phyloP scores from a whole-genome alignment of 352 stramenopile genomes.

The Phytopythium boreale region DNA sequence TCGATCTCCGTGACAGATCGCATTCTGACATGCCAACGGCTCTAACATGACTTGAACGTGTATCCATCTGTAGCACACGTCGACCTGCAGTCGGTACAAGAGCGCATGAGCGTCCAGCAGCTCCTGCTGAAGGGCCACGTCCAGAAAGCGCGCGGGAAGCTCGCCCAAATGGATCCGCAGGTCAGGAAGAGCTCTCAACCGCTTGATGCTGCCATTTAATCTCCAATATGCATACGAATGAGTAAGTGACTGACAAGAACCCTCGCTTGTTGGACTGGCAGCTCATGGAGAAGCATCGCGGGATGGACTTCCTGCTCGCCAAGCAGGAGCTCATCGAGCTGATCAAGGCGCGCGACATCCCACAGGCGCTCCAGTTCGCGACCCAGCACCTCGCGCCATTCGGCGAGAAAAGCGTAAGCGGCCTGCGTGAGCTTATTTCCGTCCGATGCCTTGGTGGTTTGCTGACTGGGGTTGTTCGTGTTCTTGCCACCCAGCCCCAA shows the following conservation, averaged over 20 bases:
- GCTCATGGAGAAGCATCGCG: conserved; percentile 55
- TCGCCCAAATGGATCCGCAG: conserved; percentile 47
- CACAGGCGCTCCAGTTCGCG: conserved; percentile 66
- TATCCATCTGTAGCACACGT: conserved; percentile 40
- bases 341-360: conserved; percentile 63
- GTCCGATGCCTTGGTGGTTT: not conserved
- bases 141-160: conserved; percentile 51
- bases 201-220: too few species aligned
- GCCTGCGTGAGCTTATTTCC: not conserved
- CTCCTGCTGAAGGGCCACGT: conserved; percentile 61
- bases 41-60: not conserved
- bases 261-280: conserved; percentile 4
- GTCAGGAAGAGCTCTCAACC: conserved; percentile 10
- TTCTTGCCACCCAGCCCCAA: conserved; percentile 32
- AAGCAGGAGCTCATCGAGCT: conserved; percentile 83
- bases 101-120: conserved; percentile 69
- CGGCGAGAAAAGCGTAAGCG: conserved; percentile 70
- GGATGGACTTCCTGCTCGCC: conserved; percentile 71
- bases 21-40: not conserved
- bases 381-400: conserved; percentile 70
- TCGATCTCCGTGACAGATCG: conserved; percentile 2
- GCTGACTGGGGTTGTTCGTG: not conserved
- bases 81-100: conserved; percentile 71
- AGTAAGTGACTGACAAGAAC: not conserved
- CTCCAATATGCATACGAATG: too few species aligned